phyloP scores from a whole-genome alignment of 768 basidiomycete species.

The Lentinula guzmanii region DNA sequence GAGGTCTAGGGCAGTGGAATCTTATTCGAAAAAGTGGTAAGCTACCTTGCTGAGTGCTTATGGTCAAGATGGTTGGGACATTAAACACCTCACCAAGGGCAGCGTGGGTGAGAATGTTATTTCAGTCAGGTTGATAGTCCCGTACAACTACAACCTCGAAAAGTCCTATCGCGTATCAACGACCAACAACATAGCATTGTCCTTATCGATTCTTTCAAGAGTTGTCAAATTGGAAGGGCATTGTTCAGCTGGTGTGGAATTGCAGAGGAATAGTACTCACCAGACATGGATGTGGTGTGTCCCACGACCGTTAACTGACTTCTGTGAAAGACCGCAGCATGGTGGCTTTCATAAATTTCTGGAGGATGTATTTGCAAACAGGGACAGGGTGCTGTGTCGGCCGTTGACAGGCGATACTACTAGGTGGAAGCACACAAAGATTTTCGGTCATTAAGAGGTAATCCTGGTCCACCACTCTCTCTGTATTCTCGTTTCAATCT shows the following conservation, averaged over 20 bases:
- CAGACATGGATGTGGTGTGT: too few relatives aligned
- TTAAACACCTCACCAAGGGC: conserved; percentile 37
- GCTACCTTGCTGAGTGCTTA: conserved; percentile 36
- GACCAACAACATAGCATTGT: conserved; percentile 34
- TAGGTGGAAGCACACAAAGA: background rate
- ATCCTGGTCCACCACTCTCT: too few relatives aligned
- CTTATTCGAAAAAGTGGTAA: background rate
- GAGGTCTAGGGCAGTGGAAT: background rate
- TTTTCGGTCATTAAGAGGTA: too few relatives aligned
- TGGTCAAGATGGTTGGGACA: conserved; percentile 40
- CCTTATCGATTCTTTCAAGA: conserved; percentile 32
- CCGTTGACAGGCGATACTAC: background rate
- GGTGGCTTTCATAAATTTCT: too few relatives aligned
- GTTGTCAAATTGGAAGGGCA: background rate
- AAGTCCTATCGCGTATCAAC: conserved; percentile 45
- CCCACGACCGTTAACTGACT: too few relatives aligned
- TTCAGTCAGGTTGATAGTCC: conserved; percentile 29
- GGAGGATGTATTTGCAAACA: background rate
- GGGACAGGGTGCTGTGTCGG: background rate
- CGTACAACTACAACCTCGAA: conserved; percentile 32
- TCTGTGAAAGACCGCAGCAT: too few relatives aligned
- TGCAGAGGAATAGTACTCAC: too few relatives aligned
- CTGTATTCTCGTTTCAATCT: background rate
- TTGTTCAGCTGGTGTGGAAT: too few relatives aligned
- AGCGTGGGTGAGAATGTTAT: conserved; percentile 42